phyloP scores from a whole-genome alignment of 768 basidiomycete genomes.

The Mrakia gelida region DNA sequence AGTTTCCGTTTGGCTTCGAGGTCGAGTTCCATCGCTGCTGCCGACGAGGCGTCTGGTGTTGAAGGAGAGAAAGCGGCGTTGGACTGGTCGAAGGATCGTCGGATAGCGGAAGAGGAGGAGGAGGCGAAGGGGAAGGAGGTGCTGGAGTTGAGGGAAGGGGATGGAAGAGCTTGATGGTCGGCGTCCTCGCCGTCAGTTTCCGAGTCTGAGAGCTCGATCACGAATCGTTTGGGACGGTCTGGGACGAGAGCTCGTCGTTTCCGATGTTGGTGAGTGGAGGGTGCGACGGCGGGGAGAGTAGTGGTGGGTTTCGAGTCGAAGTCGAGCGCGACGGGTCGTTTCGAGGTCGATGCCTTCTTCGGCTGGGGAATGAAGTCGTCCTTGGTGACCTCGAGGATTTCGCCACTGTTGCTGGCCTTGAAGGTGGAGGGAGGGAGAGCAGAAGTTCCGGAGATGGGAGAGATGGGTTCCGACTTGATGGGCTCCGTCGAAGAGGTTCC shows the following conservation, averaged over 20 bases:
- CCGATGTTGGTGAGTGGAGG: conserved; percentile 1
- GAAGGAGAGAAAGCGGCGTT: not conserved
- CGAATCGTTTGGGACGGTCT: conserved; percentile 18
- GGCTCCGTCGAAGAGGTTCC: not conserved
- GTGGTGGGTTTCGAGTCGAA: conserved; percentile 20
- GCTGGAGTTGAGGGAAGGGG: not conserved
- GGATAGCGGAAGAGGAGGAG: not conserved
- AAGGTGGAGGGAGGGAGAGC: not conserved
- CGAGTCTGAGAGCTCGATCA: conserved; percentile 31
- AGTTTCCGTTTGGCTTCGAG: conserved; percentile 13
- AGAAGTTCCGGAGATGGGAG: not conserved
- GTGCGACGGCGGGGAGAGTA: not conserved
- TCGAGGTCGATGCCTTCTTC: conserved; percentile 14
- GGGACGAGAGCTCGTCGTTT: conserved; percentile 19
- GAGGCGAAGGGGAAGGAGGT: not conserved
- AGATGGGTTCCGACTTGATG: not conserved
- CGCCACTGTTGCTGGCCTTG: not conserved
- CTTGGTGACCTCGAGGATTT: not conserved
- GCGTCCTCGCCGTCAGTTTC: conserved; percentile 23
- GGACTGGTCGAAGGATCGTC: not conserved
- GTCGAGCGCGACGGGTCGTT: conserved; percentile 29
- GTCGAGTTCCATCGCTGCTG: not conserved
- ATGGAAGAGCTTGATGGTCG: not conserved
- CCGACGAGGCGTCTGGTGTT: not conserved
- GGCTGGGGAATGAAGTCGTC: not conserved